These are phyloP conservation scores for Echria macrotheca DNA, from an alignment of 495 filamentous ascomycete species.

Conservation along the genomic window DNA sequence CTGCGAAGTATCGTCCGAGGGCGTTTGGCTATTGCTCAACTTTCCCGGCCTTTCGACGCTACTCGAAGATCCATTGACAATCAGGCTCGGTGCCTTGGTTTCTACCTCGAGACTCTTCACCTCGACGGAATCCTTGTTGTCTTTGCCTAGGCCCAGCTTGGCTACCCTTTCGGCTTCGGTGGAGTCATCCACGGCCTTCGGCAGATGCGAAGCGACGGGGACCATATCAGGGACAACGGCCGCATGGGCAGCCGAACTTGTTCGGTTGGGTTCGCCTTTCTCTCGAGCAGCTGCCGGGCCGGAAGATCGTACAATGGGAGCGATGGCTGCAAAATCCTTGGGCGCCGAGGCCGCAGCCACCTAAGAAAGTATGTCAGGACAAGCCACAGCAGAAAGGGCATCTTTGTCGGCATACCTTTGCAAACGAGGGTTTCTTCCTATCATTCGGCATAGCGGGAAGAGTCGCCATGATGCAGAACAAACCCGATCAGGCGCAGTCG, in stretches of 20 bases:
- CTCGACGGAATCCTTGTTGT: constrained; percentile 31
- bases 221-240: constrained; percentile 12
- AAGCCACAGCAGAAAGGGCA: constrained; percentile 11
- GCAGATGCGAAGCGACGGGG: background rate
- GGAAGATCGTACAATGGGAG: constrained; percentile 23
- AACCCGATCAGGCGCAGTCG: background rate
- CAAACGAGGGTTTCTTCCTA: constrained; percentile 47
- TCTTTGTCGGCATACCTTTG: constrained; percentile 45
- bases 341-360: constrained; percentile 49
- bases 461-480: constrained; percentile 22
- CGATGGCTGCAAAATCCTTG: constrained; percentile 36
- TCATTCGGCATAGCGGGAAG: constrained; percentile 40
- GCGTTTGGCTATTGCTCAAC: constrained; percentile 33
- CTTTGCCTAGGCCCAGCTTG: background rate
- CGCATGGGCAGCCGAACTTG: constrained; percentile 2
- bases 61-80: constrained; percentile 44
- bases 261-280: constrained; percentile 3
- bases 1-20: constrained; percentile 45
- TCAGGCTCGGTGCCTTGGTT: constrained; percentile 38
- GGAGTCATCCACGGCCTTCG: constrained; percentile 13
- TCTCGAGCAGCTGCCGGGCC: constrained; percentile 7
- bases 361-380: no score
- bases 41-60: constrained; percentile 28
- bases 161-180: constrained; percentile 9
- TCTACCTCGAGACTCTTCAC: constrained; percentile 33